Evolutionary conservation across 2,329 filamentous ascomycete species (phyloP).

Genomic region (Neurospora crassa): DNA sequence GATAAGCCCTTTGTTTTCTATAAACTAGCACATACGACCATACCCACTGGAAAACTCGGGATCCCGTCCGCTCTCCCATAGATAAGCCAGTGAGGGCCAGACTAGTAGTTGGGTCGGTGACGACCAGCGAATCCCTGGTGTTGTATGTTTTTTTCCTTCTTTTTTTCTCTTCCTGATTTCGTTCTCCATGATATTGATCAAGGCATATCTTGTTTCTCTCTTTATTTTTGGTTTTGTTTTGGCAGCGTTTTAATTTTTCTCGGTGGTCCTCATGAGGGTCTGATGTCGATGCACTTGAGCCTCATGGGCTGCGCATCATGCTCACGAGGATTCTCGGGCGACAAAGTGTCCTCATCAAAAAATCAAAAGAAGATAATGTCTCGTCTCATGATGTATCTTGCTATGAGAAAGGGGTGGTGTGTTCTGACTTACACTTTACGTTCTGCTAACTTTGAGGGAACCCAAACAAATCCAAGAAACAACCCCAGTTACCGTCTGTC

Average conservation of each 20-base stretch:
- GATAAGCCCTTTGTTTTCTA: background rate
- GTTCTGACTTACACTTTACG: too few species aligned
- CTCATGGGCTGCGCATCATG: too few species aligned
- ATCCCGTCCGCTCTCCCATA: background rate
- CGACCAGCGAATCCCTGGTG: background rate
- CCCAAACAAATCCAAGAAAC: background rate
- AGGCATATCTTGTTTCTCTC: too few species aligned
- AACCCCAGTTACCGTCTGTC: background rate
- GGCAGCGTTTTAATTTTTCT: background rate
- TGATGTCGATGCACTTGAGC: too few species aligned
- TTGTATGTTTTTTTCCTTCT: background rate
- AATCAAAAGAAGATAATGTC: too few species aligned
- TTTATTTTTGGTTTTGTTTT: background rate
- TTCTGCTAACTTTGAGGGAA: background rate
- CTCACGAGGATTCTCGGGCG: too few species aligned
- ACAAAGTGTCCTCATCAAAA: too few species aligned
- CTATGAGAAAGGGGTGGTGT: too few species aligned
- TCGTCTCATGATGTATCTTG: too few species aligned
- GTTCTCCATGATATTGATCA: background rate
- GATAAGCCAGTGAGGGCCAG: too few species aligned
- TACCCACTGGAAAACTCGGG: background rate
- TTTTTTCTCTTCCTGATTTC: background rate
- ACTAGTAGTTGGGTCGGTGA: too few species aligned
- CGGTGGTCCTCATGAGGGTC: background rate
- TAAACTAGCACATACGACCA: background rate